Conservation (phyloP, 2,329 filamentous ascomycete genomes). For the Venturia pyrina region DNA sequence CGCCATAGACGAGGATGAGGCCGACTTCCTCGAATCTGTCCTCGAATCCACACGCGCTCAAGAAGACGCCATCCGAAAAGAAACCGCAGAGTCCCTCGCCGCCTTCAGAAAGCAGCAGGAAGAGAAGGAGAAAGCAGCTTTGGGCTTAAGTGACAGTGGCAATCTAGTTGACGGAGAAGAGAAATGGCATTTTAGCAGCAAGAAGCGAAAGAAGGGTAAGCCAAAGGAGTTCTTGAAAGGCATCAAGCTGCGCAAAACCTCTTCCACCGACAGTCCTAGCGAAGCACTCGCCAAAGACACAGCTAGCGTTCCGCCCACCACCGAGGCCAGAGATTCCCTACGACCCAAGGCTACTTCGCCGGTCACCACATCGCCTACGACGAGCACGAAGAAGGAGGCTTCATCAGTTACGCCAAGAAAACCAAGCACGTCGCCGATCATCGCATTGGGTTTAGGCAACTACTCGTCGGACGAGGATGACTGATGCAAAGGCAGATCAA, state of each 20-base stretch:
- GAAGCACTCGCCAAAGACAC: constrained; percentile 5
- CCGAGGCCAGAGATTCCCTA: background rate
- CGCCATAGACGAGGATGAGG: constrained; percentile 67
- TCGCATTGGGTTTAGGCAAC: constrained; percentile 28
- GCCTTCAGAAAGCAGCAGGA: constrained; percentile 49
- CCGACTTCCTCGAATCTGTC: constrained; percentile 59
- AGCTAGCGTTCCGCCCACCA: background rate
- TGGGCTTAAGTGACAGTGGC: constrained; percentile 1
- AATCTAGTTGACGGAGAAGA: constrained; percentile 28
- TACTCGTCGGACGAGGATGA: constrained; percentile 36
- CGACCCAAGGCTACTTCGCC: constrained; percentile 11
- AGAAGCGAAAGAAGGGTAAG: constrained; percentile 42
- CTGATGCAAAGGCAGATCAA: constrained; percentile 10
- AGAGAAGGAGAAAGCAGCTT: constrained; percentile 39
- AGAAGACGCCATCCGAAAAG: constrained; percentile 46
- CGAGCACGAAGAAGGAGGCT: background rate
- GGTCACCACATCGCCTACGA: constrained; percentile 16
- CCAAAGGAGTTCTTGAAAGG: constrained; percentile 30
- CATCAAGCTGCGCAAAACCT: constrained; percentile 34
- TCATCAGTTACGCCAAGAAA: constrained; percentile 13
- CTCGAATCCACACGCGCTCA: constrained; percentile 46
- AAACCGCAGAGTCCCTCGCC: constrained; percentile 50
- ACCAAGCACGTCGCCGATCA: constrained; percentile 3
- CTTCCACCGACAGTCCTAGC: constrained; percentile 17
- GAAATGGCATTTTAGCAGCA: constrained; percentile 39